These are phyloP conservation scores for Penicillium pulvis DNA, from an alignment of 495 filamentous ascomycete species.

Conservation along the genomic window DNA sequence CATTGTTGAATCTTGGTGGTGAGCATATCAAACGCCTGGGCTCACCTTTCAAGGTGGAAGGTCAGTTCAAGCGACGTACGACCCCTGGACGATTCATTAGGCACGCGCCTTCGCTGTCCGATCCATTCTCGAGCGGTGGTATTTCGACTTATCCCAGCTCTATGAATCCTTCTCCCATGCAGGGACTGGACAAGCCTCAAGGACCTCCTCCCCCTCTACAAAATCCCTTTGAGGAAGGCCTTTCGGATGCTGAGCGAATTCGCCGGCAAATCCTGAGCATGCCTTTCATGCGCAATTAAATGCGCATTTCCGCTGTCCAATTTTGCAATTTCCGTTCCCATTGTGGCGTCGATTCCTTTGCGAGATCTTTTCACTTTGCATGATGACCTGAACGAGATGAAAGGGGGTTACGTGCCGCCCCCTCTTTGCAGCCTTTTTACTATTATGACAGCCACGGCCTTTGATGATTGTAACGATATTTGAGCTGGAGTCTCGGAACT, in stretches of 20 bases:
- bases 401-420: slow-evolving; percentile 14
- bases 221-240: slow-evolving; percentile 42
- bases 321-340: slow-evolving; percentile 17
- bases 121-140: slow-evolving; percentile 40
- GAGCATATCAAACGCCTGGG: slow-evolving; percentile 52
- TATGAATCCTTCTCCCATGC: slow-evolving; percentile 19
- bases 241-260: slow-evolving; percentile 52
- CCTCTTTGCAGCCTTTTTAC: slow-evolving; percentile 24
- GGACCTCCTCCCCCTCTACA: slow-evolving; percentile 33
- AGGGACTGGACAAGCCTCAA: slow-evolving; percentile 18
- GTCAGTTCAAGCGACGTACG: slow-evolving; percentile 28
- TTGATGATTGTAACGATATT: slow-evolving; percentile 45
- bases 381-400: slow-evolving; percentile 40
- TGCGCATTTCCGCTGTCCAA: slow-evolving; percentile 18
- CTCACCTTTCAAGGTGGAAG: slow-evolving; percentile 53
- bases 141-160: slow-evolving; percentile 21
- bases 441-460: slow-evolving; percentile 41
- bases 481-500: slow-evolving; percentile 13
- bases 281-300: slow-evolving; percentile 37
- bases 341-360: slow-evolving; percentile 26
- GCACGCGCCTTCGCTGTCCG: slow-evolving; percentile 46
- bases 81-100: slow-evolving; percentile 30
- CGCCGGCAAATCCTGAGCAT: slow-evolving; percentile 49
- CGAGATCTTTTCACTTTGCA: slow-evolving; percentile 22
- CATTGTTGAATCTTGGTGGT: slow-evolving; percentile 34